Evolutionary conservation across 306 rosid species (phyloP), one percentile per base, ranked within the genome.

Genomic region (Castanospermum australe): DNA sequence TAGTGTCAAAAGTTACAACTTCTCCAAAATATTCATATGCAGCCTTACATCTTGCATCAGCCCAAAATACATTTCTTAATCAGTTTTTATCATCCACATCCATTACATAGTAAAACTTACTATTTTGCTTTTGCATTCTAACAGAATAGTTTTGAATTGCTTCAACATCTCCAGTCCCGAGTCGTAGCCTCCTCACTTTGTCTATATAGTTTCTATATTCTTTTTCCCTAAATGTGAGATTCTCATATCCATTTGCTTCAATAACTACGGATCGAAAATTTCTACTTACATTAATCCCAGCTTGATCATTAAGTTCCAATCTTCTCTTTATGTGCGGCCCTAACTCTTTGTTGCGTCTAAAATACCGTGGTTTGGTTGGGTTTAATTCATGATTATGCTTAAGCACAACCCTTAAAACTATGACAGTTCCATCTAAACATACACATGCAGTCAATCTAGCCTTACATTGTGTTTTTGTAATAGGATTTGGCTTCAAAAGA

Each of bases 1-100:
- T 44, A 6, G 52, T 57, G 25, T 79, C 83, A 59, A 79, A 79
- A 2, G 21, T 69, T n/a, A 69, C 71, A 12, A 79, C 71, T 57
- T 69, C 77, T 0, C 77, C 77, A 59, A 56, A 68, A 9, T 68
- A 59, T 14, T 44, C 51, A 28, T 65, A 78, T 0, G 41, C n/a
- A 1, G 15, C 52, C 60, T 60, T 57, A 36, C 50, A 36, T 1
- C 50, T 2, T 64, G 50, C 70, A 64, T 64, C 17, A 2, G 47
- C 28, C 69, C 69, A n/a, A 15, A 35, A 63, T 3, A 63, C 69
- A 17, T 63, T 63, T 17, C 8, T 67, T 21, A 67, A 24, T 6
- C 15, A 8, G 8, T 14, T 1, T 5, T 67, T 36, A 1, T 67
- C 36, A 42, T 67, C 55, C 20, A 42, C 22, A 32, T 67, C 44